Evolutionary conservation across 164 flowering plant genomes (phyloP).

Genomic region (Paratinospora sagittata): DNA sequence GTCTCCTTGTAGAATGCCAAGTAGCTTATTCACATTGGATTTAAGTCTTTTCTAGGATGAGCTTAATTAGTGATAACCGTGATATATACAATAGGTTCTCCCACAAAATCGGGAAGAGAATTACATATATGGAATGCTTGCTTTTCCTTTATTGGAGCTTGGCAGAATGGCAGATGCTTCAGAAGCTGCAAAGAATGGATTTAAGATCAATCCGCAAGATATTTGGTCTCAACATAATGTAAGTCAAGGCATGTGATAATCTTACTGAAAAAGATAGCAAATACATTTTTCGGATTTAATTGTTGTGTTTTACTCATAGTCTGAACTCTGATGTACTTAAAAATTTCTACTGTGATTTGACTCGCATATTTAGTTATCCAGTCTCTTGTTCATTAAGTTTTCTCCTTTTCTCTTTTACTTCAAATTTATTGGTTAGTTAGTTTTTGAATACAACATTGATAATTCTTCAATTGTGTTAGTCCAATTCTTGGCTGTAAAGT

Average conservation of each 20-base stretch:
- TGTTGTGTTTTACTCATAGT: not conserved
- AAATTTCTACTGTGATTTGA: not conserved
- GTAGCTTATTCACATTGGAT: not conserved
- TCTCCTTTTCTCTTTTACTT: not conserved
- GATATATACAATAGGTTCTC: slow-evolving; percentile 43
- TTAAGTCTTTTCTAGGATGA: not conserved
- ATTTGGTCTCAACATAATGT: slow-evolving; percentile 87
- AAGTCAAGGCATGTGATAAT: slow-evolving; percentile 27
- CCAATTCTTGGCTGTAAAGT: not conserved
- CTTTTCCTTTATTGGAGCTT: slow-evolving; percentile 82
- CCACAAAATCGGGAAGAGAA: slow-evolving; percentile 49
- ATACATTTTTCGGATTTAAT: not conserved
- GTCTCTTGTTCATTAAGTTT: not conserved
- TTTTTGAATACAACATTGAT: not conserved
- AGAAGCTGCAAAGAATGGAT: slow-evolving; percentile 69
- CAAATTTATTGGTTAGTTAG: not conserved
- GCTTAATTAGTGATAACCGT: slow-evolving; percentile 1
- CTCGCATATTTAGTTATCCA: not conserved
- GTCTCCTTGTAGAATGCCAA: not conserved
- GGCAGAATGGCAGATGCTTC: slow-evolving; percentile 73
- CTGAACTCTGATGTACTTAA: not conserved
- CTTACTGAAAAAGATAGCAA: not conserved
- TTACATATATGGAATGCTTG: slow-evolving; percentile 83
- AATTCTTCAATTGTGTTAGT: not conserved
- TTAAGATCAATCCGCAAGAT: slow-evolving; percentile 65